A percentile compares a stretch with the other conserved stretches of the same genome.
Evolutionary conservation across 352 stramenopile genomes (phyloP).

Genomic region (Globisporangium perplexum): DNA sequence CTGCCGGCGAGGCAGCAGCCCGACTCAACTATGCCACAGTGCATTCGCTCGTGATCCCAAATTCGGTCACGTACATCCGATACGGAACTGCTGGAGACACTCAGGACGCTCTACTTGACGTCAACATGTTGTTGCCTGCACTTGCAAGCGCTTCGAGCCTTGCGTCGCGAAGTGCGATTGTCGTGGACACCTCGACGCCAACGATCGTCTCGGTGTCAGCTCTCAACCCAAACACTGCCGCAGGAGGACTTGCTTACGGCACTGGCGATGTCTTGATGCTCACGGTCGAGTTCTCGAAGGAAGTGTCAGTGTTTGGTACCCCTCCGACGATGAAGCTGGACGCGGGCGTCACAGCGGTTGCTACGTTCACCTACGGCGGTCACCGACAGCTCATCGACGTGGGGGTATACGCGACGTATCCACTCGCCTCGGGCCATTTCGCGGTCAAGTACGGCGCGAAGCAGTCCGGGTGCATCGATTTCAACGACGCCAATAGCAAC

Average conservation of each 20-base stretch:
- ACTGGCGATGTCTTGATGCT: slow-evolving; percentile 68
- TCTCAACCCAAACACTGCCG: slow-evolving; percentile 22
- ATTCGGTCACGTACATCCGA: slow-evolving; percentile 12
- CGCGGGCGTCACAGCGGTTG: slow-evolving; percentile 27
- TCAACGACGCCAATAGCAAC: slow-evolving; percentile 34
- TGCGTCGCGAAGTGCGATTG: slow-evolving; percentile 17
- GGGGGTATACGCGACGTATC: slow-evolving; percentile 41
- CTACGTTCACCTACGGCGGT: slow-evolving; percentile 39
- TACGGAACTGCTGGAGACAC: slow-evolving; percentile 1
- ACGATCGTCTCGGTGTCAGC: slow-evolving; percentile 42
- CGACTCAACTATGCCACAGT: slow-evolving; percentile 54
- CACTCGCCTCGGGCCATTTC: slow-evolving; percentile 60
- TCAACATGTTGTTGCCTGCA: slow-evolving; percentile 30
- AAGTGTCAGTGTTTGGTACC: slow-evolving; percentile 38
- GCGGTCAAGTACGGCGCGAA: slow-evolving; percentile 34
- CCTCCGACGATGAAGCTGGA: slow-evolving; percentile 38
- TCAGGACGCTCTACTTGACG: slow-evolving; percentile 16
- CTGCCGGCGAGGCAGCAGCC: slow-evolving; percentile 25
- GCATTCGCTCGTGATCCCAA: slow-evolving; percentile 23
- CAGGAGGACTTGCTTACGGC: slow-evolving; percentile 38
- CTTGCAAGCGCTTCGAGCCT: slow-evolving; percentile 25
- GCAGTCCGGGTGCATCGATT: slow-evolving; percentile 46
- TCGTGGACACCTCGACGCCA: slow-evolving; percentile 34
- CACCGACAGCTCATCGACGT: slow-evolving; percentile 68
- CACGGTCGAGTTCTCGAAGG: slow-evolving; percentile 51